A percentile compares a stretch with the other conserved stretches of the same genome.
phyloP scores from a whole-genome alignment of 768 basidiomycete species.

The Mycena leptocephala region DNA sequence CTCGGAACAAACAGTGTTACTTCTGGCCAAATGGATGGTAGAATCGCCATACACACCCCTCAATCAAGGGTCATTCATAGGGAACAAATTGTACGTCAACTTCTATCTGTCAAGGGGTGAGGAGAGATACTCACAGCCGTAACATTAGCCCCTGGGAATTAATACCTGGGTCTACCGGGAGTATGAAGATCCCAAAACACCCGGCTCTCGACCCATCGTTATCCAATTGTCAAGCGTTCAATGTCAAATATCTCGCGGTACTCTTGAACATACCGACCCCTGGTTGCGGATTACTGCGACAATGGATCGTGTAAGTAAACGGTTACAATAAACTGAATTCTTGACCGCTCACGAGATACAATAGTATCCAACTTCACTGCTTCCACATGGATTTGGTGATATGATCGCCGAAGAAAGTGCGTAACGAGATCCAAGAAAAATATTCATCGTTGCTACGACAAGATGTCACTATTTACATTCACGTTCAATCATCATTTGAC shows the following conservation, averaged over 20 bases:
- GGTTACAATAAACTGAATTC: background rate
- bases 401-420: background rate
- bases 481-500: background rate
- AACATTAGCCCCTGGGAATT: slow-evolving; percentile 38
- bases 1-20: slow-evolving; percentile 9
- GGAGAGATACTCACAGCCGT: slow-evolving; percentile 13
- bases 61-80: background rate
- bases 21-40: slow-evolving; percentile 11
- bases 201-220: too few relatives aligned
- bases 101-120: too few relatives aligned
- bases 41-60: background rate
- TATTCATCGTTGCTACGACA: background rate
- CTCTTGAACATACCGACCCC: too few relatives aligned
- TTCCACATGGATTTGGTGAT: background rate
- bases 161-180: slow-evolving; percentile 30
- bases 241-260: too few relatives aligned
- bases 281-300: too few relatives aligned
- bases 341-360: background rate
- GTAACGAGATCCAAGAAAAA: background rate
- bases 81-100: slow-evolving; percentile 15
- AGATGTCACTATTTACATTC: background rate
- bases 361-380: background rate
- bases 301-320: background rate
- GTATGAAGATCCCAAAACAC: slow-evolving; percentile 10
- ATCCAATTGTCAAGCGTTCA: too few relatives aligned